Evolutionary conservation across 306 rosid genomes (phyloP).

Genomic region (Cucurbita maxima): DNA sequence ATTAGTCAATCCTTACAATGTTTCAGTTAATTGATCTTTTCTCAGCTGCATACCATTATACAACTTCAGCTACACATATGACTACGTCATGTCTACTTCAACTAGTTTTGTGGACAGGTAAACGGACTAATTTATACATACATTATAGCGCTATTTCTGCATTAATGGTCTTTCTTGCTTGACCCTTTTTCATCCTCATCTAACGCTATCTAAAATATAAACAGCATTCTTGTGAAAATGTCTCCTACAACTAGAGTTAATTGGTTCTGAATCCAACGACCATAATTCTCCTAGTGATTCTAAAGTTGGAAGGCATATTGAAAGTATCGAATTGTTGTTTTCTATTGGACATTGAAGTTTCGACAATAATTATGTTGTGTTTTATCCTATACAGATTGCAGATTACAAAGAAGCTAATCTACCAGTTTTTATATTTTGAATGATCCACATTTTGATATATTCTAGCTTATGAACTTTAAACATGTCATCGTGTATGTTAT

Average conservation of each 20-base stretch:
- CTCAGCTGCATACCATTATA: constrained; percentile 93
- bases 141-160: not conserved
- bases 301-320: not conserved
- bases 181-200: not conserved
- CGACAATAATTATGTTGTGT: not conserved
- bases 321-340: not conserved
- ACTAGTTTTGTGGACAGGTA: constrained; percentile 98
- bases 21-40: constrained; percentile 57
- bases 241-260: not conserved
- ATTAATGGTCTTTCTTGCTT: not conserved
- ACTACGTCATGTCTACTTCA: constrained; percentile 71
- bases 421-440: not conserved
- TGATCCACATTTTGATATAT: not conserved
- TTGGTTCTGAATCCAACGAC: not conserved
- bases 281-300: not conserved
- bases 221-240: not conserved
- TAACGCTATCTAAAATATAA: not conserved
- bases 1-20: constrained; percentile 25
- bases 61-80: constrained; percentile 89
- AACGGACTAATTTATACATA: not conserved
- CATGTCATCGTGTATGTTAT: not conserved
- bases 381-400: not conserved
- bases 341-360: not conserved
- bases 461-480: not conserved
- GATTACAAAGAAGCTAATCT: not conserved